Evolutionary conservation across 768 basidiomycete genomes (phyloP), one percentile per base, ranked within the genome.

Genomic region (Amanita molliuscula): DNA sequence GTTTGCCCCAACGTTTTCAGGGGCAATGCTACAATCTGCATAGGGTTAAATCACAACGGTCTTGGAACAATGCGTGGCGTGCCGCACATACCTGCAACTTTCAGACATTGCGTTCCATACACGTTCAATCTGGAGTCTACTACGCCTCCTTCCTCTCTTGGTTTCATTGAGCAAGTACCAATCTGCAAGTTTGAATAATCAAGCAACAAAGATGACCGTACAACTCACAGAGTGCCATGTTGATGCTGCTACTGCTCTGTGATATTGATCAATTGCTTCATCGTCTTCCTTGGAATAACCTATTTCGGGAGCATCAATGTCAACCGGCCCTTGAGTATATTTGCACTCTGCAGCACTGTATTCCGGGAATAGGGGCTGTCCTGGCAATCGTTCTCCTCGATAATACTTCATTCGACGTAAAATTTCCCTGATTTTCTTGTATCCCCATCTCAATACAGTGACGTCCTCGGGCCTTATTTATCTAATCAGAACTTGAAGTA

Each of bases 161-260:
- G 71, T 58, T 82, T 82, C 82, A 84, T 84, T 0, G 79, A 74
- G 51, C 81, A 83, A 0, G 81, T 84, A 34, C 81, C 81, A 11
- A 80, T 67, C 79, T 82, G 46, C 3, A 25, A 29, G 29, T 9
- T 40, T 31, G n/a, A 7, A 16, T n/a, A 41, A 44, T 33, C 31
- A 25, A 54, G 20, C 31, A 20, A 15, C n/a, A 45, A 8, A 20
- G 3, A 31, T 34, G 16, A 8, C 29, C 15, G 16, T 15, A 7
- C 26, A 23, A 42, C 18, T 43, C 52, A 75, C 74, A 28, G 72
- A 73, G 53, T 76, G 76, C 69, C 71, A 75, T 0, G 70, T 62
- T 1, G 73, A 71, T 45, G 56, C 56, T n/a, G 70, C 72, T 34
- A 23, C 57, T 44, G 65, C 55, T 44, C 66, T 61, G 53, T 67